Evolutionary conservation across 371 early-diverging fungal species (phyloP).

Genomic region (Actinomucor elegans): DNA sequence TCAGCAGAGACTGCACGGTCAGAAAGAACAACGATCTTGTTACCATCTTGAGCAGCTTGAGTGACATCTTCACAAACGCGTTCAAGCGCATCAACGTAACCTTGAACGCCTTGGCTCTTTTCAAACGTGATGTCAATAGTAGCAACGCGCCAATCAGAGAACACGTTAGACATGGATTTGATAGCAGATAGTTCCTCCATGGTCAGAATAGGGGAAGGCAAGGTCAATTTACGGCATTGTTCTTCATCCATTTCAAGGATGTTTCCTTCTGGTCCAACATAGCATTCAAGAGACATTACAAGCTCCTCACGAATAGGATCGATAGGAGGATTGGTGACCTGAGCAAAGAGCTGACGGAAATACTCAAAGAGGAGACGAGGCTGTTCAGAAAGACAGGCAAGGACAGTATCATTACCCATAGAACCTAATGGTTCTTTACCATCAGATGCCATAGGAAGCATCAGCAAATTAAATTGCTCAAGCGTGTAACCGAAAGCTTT

Average conservation of each 20-base stretch:
- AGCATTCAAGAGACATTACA: conserved; percentile 95
- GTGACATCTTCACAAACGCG: conserved; percentile 83
- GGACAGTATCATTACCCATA: conserved; percentile 95
- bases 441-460: conserved; percentile 80
- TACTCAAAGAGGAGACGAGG: conserved; percentile 93
- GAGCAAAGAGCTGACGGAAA: conserved; percentile 96
- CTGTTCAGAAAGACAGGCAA: conserved; percentile 88
- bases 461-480: conserved; percentile 90
- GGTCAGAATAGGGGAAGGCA: conserved; percentile 86
- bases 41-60: conserved; percentile 69
- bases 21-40: conserved; percentile 81
- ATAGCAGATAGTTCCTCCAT: conserved; percentile 79
- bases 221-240: conserved; percentile 76
- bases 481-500: conserved; percentile 89
- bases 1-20: conserved; percentile 68
- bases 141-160: conserved; percentile 76
- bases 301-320: conserved; percentile 98
- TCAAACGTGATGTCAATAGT: conserved; percentile 90
- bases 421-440: conserved; percentile 97
- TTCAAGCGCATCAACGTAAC: conserved; percentile 79
- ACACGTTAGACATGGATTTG: conserved; percentile 56
- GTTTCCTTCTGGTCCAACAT: conserved; percentile 96
- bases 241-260: conserved; percentile 77
- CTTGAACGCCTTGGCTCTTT: conserved; percentile 69
- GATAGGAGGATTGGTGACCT: conserved; percentile 97